Percentiles rank a stretch among this genome's conserved stretches.
phyloP scores from a whole-genome alignment of 768 basidiomycete genomes.

The Tubosaeta sp. region DNA sequence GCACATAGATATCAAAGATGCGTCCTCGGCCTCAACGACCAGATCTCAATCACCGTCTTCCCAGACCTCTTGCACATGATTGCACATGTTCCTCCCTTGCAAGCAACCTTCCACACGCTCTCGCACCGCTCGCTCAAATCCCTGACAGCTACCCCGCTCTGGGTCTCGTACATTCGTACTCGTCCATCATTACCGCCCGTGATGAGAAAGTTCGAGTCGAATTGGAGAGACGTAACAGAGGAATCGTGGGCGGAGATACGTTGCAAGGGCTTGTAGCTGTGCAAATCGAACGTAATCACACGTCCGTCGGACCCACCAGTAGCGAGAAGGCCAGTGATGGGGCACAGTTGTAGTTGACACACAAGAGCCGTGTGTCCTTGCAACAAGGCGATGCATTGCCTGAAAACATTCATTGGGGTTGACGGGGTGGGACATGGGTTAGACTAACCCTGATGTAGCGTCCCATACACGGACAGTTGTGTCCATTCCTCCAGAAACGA shows the following conservation, averaged over 20 bases:
- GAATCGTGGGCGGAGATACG: slow-evolving; percentile 88
- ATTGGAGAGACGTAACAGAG: slow-evolving; percentile 81
- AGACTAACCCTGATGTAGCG: slow-evolving; percentile 71
- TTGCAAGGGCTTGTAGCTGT: slow-evolving; percentile 42
- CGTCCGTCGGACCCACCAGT: slow-evolving; percentile 90
- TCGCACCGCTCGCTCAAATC: slow-evolving; percentile 77
- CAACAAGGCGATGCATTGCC: slow-evolving; percentile 76
- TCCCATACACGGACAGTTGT: slow-evolving; percentile 94
- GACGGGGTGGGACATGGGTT: neutral
- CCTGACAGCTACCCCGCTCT: slow-evolving; percentile 62
- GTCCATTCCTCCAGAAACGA: slow-evolving; percentile 87
- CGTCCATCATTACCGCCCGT: slow-evolving; percentile 85
- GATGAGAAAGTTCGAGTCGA: slow-evolving; percentile 77
- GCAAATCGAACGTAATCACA: slow-evolving; percentile 65
- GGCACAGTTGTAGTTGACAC: slow-evolving; percentile 80
- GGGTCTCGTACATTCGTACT: slow-evolving; percentile 66
- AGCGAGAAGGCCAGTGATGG: slow-evolving; percentile 51
- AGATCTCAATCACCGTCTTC: slow-evolving; percentile 85
- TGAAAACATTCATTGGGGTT: slow-evolving; percentile 26
- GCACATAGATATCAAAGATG: slow-evolving; percentile 6
- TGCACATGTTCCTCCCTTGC: slow-evolving; percentile 67
- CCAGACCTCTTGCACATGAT: slow-evolving; percentile 77
- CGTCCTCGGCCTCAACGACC: slow-evolving; percentile 58
- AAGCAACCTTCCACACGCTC: slow-evolving; percentile 83
- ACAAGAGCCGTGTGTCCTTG: slow-evolving; percentile 92